Evolutionary conservation across 768 basidiomycete genomes (phyloP).

Genomic region (Pilatotrama ljubarskyi): DNA sequence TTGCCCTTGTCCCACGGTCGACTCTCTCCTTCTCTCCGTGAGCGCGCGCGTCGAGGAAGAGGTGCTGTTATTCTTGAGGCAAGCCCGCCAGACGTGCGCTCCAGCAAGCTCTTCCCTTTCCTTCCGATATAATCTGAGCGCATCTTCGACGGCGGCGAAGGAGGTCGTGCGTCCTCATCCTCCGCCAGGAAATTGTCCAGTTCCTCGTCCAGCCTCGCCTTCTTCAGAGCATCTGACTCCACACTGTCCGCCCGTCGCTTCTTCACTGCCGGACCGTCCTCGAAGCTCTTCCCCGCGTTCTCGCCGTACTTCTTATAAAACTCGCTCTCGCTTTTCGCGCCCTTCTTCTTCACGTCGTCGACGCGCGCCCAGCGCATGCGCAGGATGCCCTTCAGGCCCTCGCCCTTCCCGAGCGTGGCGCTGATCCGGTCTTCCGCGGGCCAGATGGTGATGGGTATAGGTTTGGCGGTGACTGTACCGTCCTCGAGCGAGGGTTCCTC

Average conservation of each 20-base stretch:
- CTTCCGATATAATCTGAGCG: constrained; percentile 60
- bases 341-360: constrained; percentile 77
- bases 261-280: constrained; percentile 34
- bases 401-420: constrained; percentile 66
- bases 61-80: constrained; percentile 48
- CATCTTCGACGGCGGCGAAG: constrained; percentile 64
- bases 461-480: constrained; percentile 61
- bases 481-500: constrained; percentile 54
- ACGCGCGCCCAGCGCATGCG: constrained; percentile 74
- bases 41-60: constrained; percentile 43
- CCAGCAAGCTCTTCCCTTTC: constrained; percentile 53
- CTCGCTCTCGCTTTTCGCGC: constrained; percentile 68
- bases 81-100: constrained; percentile 49
- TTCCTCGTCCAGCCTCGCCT: constrained; percentile 60
- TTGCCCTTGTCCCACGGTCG: constrained; percentile 25
- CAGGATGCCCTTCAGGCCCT: constrained; percentile 65
- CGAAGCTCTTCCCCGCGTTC: constrained; percentile 56
- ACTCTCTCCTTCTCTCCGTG: constrained; percentile 18
- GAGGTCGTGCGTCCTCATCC: constrained; percentile 35
- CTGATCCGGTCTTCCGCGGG: constrained; percentile 79
- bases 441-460: constrained; percentile 75
- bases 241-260: constrained; percentile 37
- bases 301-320: constrained; percentile 79
- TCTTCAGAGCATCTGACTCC: constrained; percentile 37
- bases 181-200: constrained; percentile 67